phyloP scores from a whole-genome alignment of 2,329 filamentous ascomycete genomes.

The Stagonosporopsis rhizophila region DNA sequence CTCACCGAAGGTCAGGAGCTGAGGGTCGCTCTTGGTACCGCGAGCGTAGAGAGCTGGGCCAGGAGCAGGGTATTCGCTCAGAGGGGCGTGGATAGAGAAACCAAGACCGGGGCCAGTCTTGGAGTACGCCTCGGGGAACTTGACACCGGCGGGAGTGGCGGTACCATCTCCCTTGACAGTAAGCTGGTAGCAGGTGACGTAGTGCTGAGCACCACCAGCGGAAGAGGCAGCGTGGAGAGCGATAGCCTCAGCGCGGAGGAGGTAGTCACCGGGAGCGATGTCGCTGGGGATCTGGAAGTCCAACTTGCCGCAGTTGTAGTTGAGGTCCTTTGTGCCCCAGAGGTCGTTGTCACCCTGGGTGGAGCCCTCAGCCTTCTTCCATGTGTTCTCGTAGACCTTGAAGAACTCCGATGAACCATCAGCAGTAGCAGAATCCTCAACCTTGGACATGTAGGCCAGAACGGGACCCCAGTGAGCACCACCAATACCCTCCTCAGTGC shows the following conservation, averaged over 20 bases:
- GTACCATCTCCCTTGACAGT: slow-evolving; percentile 48
- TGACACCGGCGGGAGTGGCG: slow-evolving; percentile 52
- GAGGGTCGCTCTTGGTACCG: slow-evolving; percentile 33
- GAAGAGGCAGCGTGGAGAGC: slow-evolving; percentile 53
- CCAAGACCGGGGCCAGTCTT: slow-evolving; percentile 52
- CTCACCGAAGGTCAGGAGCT: slow-evolving; percentile 36
- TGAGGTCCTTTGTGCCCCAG: slow-evolving; percentile 52
- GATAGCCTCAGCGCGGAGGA: slow-evolving; percentile 56
- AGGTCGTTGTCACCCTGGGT: slow-evolving; percentile 52
- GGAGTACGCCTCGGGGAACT: slow-evolving; percentile 55
- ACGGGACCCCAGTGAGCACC: slow-evolving; percentile 60
- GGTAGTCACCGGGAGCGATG: slow-evolving; percentile 53
- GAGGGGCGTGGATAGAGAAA: slow-evolving; percentile 52
- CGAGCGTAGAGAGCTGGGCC: slow-evolving; percentile 47
- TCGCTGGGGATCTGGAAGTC: slow-evolving; percentile 49
- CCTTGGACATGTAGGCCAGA: slow-evolving; percentile 58
- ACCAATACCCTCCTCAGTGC: slow-evolving; percentile 35
- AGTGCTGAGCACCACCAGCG: slow-evolving; percentile 54
- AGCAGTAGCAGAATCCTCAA: slow-evolving; percentile 49
- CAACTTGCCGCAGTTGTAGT: slow-evolving; percentile 48
- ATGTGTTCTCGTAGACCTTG: slow-evolving; percentile 54
- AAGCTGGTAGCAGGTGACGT: slow-evolving; percentile 56
- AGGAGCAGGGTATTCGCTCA: slow-evolving; percentile 51
- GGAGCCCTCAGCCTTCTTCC: slow-evolving; percentile 37
- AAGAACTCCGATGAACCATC: slow-evolving; percentile 61